A percentile compares a stretch with the other conserved stretches of the same genome.
Evolutionary conservation across 176 grass and related monocot genomes (phyloP).

Genomic region (Eleusine indica): DNA sequence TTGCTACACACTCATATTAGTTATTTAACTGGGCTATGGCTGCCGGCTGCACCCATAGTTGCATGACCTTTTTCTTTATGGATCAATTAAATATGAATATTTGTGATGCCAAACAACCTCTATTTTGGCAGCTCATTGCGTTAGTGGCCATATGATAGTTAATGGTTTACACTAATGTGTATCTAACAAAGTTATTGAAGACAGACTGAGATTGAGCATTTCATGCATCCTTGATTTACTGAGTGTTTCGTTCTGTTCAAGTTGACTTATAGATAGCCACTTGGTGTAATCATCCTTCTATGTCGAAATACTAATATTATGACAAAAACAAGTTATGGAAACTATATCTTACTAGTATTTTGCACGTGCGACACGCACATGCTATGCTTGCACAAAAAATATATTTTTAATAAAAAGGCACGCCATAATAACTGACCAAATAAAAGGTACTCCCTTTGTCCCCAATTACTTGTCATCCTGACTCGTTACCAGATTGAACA

Average conservation of each 20-base stretch:
- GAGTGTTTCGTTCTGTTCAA: constrained; percentile 1
- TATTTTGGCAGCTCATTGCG: background rate
- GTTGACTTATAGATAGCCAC: background rate
- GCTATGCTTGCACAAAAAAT: no score
- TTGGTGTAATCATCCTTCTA: background rate
- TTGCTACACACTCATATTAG: background rate
- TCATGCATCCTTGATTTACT: no score
- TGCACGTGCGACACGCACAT: constrained; percentile 42
- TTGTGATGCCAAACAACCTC: constrained; percentile 11
- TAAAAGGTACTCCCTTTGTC: no score
- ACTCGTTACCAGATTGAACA: no score
- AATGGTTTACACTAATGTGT: background rate
- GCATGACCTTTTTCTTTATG: background rate
- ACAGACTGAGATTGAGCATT: no score
- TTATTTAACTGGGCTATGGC: constrained; percentile 4
- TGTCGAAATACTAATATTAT: background rate
- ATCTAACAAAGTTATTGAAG: no score
- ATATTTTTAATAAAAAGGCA: no score
- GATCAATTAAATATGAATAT: background rate
- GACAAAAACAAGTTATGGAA: background rate
- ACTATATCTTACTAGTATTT: background rate
- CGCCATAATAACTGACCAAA: no score
- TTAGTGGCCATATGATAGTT: background rate
- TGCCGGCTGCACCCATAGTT: background rate
- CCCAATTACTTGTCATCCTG: no score